Evolutionary conservation across 192 early-diverging fungal species (phyloP).

Genomic region (Allomyces javanicus): DNA sequence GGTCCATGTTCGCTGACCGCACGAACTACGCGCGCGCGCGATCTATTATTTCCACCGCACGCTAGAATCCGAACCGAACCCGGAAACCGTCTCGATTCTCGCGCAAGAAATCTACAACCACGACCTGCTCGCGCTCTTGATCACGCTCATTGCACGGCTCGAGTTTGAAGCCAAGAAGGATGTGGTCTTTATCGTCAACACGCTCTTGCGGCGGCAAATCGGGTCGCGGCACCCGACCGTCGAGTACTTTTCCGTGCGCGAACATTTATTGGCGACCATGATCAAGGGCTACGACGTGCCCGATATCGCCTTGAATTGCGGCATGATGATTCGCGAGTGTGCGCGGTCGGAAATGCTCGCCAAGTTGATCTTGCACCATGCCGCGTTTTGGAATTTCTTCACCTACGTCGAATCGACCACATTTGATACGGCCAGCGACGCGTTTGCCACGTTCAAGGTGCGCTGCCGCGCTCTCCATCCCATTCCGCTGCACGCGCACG

Average conservation of each 20-base stretch:
- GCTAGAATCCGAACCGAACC: slow-evolving; percentile 57
- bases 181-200: slow-evolving; percentile 92
- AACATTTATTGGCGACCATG: slow-evolving; percentile 63
- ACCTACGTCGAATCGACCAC: slow-evolving; percentile 88
- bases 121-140: slow-evolving; percentile 70
- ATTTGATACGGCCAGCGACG: slow-evolving; percentile 96
- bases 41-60: not conserved
- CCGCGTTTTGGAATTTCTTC: slow-evolving; percentile 86
- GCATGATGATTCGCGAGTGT: slow-evolving; percentile 92
- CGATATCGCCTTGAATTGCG: slow-evolving; percentile 91
- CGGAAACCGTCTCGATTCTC: slow-evolving; percentile 81
- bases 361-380: slow-evolving; percentile 60
- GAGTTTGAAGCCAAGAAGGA: slow-evolving; percentile 92
- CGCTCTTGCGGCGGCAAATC: slow-evolving; percentile 81
- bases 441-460: slow-evolving; percentile 91
- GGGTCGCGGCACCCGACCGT: slow-evolving; percentile 88
- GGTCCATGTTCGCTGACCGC: not conserved
- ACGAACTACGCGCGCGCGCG: not conserved
- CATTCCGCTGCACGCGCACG: not conserved
- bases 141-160: slow-evolving; percentile 73
- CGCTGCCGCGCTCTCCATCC: not conserved
- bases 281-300: slow-evolving; percentile 81
- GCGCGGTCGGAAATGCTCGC: slow-evolving; percentile 82
- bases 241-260: slow-evolving; percentile 73
- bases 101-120: slow-evolving; percentile 89